phyloP scores from a whole-genome alignment of 2,329 filamentous ascomycete genomes.

The Cyphellophora attinorum region DNA sequence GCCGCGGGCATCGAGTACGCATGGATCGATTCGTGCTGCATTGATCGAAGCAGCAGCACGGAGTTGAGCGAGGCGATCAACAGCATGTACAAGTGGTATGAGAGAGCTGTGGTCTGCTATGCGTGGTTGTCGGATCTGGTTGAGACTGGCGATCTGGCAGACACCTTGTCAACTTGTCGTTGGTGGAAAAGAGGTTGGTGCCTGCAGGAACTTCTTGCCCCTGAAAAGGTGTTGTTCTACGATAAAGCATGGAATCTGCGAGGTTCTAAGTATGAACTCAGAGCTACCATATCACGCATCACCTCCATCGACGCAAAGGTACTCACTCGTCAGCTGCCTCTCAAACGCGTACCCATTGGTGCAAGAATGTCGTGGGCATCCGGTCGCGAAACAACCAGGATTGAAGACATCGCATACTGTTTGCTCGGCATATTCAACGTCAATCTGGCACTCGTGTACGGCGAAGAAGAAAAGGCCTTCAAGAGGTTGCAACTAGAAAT shows the following conservation, averaged over 20 bases:
- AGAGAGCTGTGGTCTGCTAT: conserved; percentile 12
- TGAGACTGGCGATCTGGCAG: no score
- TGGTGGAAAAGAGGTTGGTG: conserved; percentile 18
- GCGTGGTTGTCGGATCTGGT: conserved; percentile 10
- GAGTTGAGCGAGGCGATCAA: conserved; percentile 16
- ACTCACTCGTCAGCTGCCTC: no score
- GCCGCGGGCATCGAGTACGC: conserved; percentile 11
- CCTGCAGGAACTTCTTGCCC: conserved; percentile 17
- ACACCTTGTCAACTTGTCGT: no score
- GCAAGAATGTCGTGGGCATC: conserved; percentile 15
- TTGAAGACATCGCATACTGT: conserved; percentile 14
- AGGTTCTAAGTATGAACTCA: not conserved
- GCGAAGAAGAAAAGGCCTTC: conserved; percentile 14
- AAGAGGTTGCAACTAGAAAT: conserved; percentile 13
- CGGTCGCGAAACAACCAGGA: conserved; percentile 6
- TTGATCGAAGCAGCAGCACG: conserved; percentile 14
- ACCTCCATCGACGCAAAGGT: not conserved
- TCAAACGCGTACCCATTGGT: no score
- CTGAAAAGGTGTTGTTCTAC: conserved; percentile 10
- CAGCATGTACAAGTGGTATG: conserved; percentile 19
- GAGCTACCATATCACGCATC: not conserved
- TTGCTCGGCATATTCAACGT: conserved; percentile 13
- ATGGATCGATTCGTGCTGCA: conserved; percentile 20
- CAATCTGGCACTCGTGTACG: conserved; percentile 14
- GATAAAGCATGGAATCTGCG: conserved; percentile 4